phyloP scores from a whole-genome alignment of 148 eudicot species.

The Drosera capensis region DNA sequence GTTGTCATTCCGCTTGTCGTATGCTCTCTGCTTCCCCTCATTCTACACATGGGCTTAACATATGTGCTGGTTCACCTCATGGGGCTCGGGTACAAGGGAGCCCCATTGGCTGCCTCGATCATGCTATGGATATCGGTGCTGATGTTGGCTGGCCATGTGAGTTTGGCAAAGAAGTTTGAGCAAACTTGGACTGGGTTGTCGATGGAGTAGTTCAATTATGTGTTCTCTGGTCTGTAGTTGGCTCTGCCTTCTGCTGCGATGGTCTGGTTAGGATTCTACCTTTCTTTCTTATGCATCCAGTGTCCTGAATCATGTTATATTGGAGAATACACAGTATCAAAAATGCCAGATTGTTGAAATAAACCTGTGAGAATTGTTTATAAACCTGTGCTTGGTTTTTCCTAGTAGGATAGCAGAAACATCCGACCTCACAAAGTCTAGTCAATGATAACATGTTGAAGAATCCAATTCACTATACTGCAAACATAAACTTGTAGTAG shows the following conservation, averaged over 20 bases:
- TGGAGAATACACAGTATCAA: too few relatives aligned
- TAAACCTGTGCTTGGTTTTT: too few relatives aligned
- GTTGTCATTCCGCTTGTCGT: slow-evolving; percentile 3
- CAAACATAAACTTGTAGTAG: too few relatives aligned
- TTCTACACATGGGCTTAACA: not conserved
- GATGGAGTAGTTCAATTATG: slow-evolving; percentile 5
- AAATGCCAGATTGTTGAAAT: too few relatives aligned
- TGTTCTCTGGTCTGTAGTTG: slow-evolving; percentile 8
- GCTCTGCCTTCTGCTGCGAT: slow-evolving; percentile 16
- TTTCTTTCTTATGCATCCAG: too few relatives aligned
- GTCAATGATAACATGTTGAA: too few relatives aligned
- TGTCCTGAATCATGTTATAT: too few relatives aligned
- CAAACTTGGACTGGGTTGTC: slow-evolving; percentile 12
- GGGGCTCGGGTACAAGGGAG: slow-evolving; percentile 6
- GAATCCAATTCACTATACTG: too few relatives aligned
- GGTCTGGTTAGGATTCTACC: too few relatives aligned
- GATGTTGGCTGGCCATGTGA: slow-evolving; percentile 4
- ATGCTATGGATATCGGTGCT: slow-evolving; percentile 7
- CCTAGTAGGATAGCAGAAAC: too few relatives aligned
- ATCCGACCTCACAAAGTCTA: too few relatives aligned
- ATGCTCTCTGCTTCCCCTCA: slow-evolving; percentile 8
- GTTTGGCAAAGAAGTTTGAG: slow-evolving; percentile 2
- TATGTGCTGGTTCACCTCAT: slow-evolving; percentile 5
- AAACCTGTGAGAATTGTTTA: too few relatives aligned
- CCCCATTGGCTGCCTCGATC: slow-evolving; percentile 9